These are phyloP conservation scores for Thalassiosira exigua DNA, from an alignment of 352 stramenopile genomes.

Conservation along the genomic window DNA sequence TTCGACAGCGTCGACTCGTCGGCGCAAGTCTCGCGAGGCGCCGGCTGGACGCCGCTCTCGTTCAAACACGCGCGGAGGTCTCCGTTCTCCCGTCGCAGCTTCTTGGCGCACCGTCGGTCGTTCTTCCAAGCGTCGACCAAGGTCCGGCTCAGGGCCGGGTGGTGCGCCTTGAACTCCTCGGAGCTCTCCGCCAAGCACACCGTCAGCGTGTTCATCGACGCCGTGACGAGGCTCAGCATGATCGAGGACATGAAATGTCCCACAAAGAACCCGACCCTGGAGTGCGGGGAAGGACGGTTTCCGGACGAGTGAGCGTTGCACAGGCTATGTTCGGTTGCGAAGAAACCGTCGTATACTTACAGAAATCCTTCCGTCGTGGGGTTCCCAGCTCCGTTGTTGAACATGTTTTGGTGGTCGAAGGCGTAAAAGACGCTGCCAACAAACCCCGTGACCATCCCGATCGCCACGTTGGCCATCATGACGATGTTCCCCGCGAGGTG, in stretches of 20 bases:
- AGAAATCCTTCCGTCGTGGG: no score
- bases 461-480: neutral
- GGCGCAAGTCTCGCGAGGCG: no score
- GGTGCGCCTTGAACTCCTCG: slow-evolving; percentile 25
- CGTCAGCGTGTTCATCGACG: slow-evolving; percentile 91
- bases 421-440: no score
- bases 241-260: slow-evolving; percentile 89
- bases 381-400: no score
- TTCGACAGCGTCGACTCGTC: no score
- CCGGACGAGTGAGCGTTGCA: no score
- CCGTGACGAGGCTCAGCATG: slow-evolving; percentile 89
- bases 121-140: slow-evolving; percentile 85
- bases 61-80: slow-evolving; percentile 11
- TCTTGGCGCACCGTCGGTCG: slow-evolving; percentile 90
- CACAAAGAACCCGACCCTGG: slow-evolving; percentile 88
- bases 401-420: no score
- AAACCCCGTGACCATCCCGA: slow-evolving; percentile 91
- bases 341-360: no score
- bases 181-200: slow-evolving; percentile 91
- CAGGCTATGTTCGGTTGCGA: no score
- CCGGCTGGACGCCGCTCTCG: no score
- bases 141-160: slow-evolving; percentile 27
- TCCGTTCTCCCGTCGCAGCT: slow-evolving; percentile 82
- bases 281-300: no score
- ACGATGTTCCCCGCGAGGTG: slow-evolving; percentile 91